Percentiles rank a stretch among this genome's conserved stretches.
These are phyloP conservation scores for Loxodes magnus DNA, from an alignment of 73 alveolate species.

Conservation along the genomic window DNA sequence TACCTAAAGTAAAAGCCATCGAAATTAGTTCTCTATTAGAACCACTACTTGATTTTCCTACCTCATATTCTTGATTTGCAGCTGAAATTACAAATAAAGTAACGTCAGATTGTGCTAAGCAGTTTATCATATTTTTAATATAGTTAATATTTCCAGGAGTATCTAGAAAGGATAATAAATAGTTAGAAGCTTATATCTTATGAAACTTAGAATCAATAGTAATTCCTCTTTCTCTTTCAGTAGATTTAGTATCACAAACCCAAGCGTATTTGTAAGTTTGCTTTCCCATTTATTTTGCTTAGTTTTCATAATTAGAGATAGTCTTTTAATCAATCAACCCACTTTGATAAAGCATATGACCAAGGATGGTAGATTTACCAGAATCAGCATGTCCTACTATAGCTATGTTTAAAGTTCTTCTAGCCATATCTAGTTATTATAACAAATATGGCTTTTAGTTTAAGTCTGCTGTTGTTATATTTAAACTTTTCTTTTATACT, in stretches of 20 bases:
- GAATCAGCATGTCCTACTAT: background rate
- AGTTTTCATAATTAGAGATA: background rate
- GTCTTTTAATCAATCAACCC: background rate
- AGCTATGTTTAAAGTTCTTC: background rate
- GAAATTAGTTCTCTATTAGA: constrained; percentile 50
- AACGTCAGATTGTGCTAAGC: constrained; percentile 53
- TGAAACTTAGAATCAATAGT: constrained; percentile 18
- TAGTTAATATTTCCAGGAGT: constrained; percentile 55
- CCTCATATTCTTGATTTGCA: constrained; percentile 50
- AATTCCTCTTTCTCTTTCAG: constrained; percentile 56
- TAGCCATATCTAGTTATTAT: no score
- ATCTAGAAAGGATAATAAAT: constrained; percentile 39
- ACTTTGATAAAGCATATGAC: background rate
- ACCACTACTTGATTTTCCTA: constrained; percentile 20
- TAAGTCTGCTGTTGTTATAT: no score
- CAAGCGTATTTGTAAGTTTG: background rate
- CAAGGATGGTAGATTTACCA: background rate
- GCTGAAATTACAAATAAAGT: constrained; percentile 57
- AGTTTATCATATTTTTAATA: constrained; percentile 14
- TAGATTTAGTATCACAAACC: background rate
- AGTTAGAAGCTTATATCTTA: constrained; percentile 31
- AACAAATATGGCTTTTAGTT: no score
- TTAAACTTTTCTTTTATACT: no score
- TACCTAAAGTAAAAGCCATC: constrained; percentile 72
- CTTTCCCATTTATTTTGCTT: background rate